Evolutionary conservation across 192 early-diverging fungal genomes (phyloP).

Genomic region (Jimgerdemannia flammicorona): DNA sequence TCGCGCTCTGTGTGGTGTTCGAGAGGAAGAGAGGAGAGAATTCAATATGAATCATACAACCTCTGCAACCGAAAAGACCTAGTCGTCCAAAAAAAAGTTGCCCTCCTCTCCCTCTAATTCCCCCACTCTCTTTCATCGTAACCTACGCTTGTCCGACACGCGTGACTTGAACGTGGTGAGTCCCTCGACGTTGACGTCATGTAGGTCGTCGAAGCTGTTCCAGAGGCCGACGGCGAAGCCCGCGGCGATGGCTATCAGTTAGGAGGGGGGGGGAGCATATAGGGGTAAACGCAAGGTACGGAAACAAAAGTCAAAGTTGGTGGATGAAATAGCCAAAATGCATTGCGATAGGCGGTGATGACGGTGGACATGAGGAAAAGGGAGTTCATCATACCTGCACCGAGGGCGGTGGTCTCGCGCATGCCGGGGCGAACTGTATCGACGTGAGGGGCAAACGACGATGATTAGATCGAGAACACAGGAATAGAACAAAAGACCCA

Average conservation of each 20-base stretch:
- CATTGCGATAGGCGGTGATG: no score
- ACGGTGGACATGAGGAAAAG: no score
- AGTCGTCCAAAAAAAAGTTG: not conserved
- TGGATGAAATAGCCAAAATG: no score
- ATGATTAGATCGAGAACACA: no score
- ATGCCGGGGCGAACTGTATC: constrained; percentile 70
- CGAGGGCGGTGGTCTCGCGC: constrained; percentile 91
- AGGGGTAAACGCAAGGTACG: no score
- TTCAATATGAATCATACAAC: no score
- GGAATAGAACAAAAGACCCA: no score
- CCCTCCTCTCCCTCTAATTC: not conserved
- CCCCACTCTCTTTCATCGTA: not conserved
- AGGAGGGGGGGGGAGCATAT: no score
- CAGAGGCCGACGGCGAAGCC: constrained; percentile 52
- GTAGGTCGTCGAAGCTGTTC: constrained; percentile 45
- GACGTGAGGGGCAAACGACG: no score
- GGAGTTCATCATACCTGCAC: constrained; percentile 50
- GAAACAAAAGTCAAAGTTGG: no score
- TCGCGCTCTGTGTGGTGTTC: constrained; percentile 33
- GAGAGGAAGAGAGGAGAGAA: no score
- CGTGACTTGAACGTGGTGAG: constrained; percentile 36
- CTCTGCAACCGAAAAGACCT: no score
- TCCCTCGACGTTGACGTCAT: constrained; percentile 50
- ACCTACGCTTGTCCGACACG: constrained; percentile 29
- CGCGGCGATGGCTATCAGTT: constrained; percentile 68